Percentiles rank a stretch among this genome's conserved stretches.
Evolutionary conservation across 192 early-diverging fungal species (phyloP).

Genomic region (Piromyces finnis): DNA sequence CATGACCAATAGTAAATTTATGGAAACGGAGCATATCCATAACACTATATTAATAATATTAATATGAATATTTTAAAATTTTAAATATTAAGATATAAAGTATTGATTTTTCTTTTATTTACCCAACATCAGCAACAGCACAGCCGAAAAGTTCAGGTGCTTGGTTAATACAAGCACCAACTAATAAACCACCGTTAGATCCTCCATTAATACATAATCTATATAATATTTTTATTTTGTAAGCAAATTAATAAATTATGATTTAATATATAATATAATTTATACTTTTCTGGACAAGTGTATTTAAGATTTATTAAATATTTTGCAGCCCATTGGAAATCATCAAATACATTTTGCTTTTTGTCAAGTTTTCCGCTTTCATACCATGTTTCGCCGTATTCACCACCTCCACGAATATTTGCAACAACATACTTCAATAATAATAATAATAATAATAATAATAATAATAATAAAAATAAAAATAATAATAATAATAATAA

Average conservation of each 20-base stretch:
- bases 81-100: too few relatives aligned
- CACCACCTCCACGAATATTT: slow-evolving; percentile 54
- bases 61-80: background rate
- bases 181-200: slow-evolving; percentile 53
- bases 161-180: slow-evolving; percentile 52
- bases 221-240: background rate
- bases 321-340: slow-evolving; percentile 52
- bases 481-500: slow-evolving; percentile 17
- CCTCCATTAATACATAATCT: background rate
- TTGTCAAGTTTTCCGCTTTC: slow-evolving; percentile 26
- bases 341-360: slow-evolving; percentile 60
- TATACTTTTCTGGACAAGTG: slow-evolving; percentile 24
- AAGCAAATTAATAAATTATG: too few relatives aligned
- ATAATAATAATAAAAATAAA: background rate
- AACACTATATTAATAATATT: slow-evolving; percentile 14
- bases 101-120: background rate
- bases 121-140: slow-evolving; percentile 38
- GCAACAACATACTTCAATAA: slow-evolving; percentile 17
- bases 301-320: slow-evolving; percentile 34
- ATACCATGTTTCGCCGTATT: slow-evolving; percentile 36
- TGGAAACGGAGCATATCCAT: slow-evolving; percentile 58
- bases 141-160: slow-evolving; percentile 52
- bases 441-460: background rate
- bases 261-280: too few relatives aligned
- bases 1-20: slow-evolving; percentile 60